Evolutionary conservation across 2,329 filamentous ascomycete species (phyloP).

Genomic region (Alternaria sp.): DNA sequence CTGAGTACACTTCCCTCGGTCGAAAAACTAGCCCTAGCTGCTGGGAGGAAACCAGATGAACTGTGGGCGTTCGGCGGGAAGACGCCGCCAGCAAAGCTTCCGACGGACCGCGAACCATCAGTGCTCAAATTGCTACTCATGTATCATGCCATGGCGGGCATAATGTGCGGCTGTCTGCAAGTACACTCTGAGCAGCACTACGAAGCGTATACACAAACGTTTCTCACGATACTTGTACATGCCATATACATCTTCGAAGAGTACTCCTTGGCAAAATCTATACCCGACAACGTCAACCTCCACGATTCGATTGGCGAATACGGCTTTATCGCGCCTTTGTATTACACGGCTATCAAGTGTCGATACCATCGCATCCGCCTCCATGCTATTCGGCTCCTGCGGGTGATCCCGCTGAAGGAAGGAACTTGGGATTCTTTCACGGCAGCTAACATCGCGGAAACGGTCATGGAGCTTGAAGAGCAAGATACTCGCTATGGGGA

Average conservation of each 20-base stretch:
- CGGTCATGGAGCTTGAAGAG: slow-evolving; percentile 12
- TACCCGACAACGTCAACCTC: slow-evolving; percentile 5
- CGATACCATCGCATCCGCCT: slow-evolving; percentile 51
- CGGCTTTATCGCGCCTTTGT: slow-evolving; percentile 5
- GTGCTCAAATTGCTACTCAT: slow-evolving; percentile 17
- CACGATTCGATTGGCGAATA: slow-evolving; percentile 24
- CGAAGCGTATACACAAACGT: slow-evolving; percentile 29
- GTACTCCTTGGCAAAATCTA: background rate
- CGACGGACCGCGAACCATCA: background rate
- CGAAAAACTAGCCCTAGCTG: background rate
- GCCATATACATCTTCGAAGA: background rate
- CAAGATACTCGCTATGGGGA: background rate
- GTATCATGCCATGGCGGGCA: slow-evolving; percentile 25
- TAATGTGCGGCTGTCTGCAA: slow-evolving; percentile 22
- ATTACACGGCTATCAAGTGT: slow-evolving; percentile 53
- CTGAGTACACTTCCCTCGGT: background rate
- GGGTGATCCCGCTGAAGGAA: slow-evolving; percentile 44
- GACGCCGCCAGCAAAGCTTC: background rate
- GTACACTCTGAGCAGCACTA: slow-evolving; percentile 8
- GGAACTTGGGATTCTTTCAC: slow-evolving; percentile 51
- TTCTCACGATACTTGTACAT: slow-evolving; percentile 20
- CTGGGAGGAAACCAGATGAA: background rate
- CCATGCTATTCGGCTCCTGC: slow-evolving; percentile 48
- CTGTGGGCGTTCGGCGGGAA: background rate
- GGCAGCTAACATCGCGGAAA: slow-evolving; percentile 6